Evolutionary conservation across 2,329 filamentous ascomycete genomes (phyloP).

Genomic region (Dothistroma pini): DNA sequence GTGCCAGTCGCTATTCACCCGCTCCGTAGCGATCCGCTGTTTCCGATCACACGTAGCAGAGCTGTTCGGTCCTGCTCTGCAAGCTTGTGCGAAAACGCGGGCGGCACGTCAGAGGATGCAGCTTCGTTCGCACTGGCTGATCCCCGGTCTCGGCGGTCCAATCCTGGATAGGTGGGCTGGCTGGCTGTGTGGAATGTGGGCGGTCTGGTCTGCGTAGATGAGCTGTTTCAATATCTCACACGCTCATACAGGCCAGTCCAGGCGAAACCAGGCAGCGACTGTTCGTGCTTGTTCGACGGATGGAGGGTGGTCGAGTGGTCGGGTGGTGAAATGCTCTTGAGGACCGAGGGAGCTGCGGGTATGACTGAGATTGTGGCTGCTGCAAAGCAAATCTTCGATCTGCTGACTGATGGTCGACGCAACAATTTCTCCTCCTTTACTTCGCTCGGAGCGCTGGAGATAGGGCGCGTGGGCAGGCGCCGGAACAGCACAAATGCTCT

Average conservation of each 20-base stretch:
- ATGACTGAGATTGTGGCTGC: neutral
- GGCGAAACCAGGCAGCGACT: neutral
- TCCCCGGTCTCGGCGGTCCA: neutral
- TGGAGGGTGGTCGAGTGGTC: neutral
- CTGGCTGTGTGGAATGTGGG: neutral
- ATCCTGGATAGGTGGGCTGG: neutral
- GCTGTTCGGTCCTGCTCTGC: neutral
- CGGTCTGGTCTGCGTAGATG: neutral
- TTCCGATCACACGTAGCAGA: neutral
- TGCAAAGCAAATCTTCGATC: neutral
- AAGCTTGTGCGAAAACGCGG: neutral
- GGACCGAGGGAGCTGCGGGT: neutral
- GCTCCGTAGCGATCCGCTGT: conserved; percentile 3
- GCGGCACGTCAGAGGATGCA: neutral
- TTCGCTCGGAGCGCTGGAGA: neutral
- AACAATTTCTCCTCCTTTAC: neutral
- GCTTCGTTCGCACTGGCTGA: neutral
- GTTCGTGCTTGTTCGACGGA: neutral
- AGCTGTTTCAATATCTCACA: neutral
- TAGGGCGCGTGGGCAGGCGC: neutral
- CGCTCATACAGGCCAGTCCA: neutral
- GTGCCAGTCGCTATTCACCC: neutral
- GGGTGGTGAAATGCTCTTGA: neutral
- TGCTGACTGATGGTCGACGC: neutral
- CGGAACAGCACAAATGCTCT: neutral